phyloP scores from a whole-genome alignment of 768 basidiomycete genomes.

The Lyophyllum shimeji region DNA sequence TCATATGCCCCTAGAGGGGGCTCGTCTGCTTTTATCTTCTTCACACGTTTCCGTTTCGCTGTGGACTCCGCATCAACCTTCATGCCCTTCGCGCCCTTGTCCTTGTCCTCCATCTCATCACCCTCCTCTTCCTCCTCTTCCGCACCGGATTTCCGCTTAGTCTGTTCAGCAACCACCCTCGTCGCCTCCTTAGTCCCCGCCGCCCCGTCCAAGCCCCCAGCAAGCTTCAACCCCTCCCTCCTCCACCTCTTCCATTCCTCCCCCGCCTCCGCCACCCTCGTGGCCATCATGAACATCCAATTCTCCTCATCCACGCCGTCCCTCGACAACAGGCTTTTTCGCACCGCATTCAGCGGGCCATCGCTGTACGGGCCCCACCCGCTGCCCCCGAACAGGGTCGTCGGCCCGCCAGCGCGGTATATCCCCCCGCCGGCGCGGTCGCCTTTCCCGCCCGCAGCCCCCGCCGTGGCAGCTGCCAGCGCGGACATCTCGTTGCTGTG shows the following conservation, averaged over 20 bases:
- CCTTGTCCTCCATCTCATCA: conserved; percentile 20
- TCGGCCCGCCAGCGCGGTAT: conserved; percentile 90
- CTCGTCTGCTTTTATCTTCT: conserved; percentile 20
- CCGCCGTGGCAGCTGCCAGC: conserved; percentile 35
- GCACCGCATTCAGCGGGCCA: conserved; percentile 80
- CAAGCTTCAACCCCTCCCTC: conserved; percentile 49
- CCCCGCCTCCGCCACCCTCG: conserved; percentile 61
- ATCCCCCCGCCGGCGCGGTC: conserved; percentile 59
- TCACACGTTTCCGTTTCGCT: conserved; percentile 28
- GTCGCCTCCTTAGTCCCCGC: conserved; percentile 26
- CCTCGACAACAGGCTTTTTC: conserved; percentile 75
- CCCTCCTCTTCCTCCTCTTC: conserved; percentile 28
- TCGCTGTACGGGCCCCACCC: conserved; percentile 90
- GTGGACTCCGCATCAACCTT: conserved; percentile 12
- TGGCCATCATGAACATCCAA: conserved; percentile 87
- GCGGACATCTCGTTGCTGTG: conserved; percentile 44
- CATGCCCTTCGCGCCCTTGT: conserved; percentile 18
- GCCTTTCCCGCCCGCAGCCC: conserved; percentile 33
- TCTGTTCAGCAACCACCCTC: conserved; percentile 11
- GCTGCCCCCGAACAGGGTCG: conserved; percentile 83
- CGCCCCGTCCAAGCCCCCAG: conserved; percentile 37
- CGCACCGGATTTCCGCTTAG: conserved; percentile 30
- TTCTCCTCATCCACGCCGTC: conserved; percentile 86
- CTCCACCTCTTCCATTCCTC: conserved; percentile 63
- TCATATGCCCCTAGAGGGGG: conserved; percentile 77